Conservation (phyloP, 306 rosid genomes). For the Lablab purpureus region DNA sequence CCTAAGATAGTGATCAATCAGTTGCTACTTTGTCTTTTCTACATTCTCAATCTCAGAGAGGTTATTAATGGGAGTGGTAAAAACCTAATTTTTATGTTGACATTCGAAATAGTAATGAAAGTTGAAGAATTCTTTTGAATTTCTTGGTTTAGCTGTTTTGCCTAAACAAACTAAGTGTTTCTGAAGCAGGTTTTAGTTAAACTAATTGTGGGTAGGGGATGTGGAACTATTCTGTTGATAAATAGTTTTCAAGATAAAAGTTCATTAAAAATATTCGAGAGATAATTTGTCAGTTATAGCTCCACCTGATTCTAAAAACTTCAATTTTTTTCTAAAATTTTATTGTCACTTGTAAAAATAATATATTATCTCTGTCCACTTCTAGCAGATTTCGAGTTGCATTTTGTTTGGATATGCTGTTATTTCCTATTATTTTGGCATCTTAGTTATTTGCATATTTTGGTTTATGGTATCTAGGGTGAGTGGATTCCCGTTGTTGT, state of each 20-base stretch:
- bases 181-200: not conserved
- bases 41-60: not conserved
- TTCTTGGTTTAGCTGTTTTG: conserved; percentile 24
- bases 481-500: conserved; percentile 99
- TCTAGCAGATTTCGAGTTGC: conserved; percentile 7
- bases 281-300: not conserved
- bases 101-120: not conserved
- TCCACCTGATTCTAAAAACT: not conserved
- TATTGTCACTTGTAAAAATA: conserved; percentile 1
- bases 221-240: not conserved
- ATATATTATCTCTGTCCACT: not conserved
- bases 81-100: not conserved
- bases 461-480: conserved; percentile 64
- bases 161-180: not conserved
- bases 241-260: not conserved
- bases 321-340: not conserved
- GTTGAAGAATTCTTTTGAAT: not conserved
- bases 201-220: not conserved
- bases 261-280: not conserved
- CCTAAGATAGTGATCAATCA: not conserved
- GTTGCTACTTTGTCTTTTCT: conserved; percentile 16
- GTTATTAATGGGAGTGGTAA: not conserved
- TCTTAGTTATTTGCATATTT: conserved; percentile 30
- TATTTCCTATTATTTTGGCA: conserved; percentile 3
- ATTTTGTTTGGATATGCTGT: conserved; percentile 28